phyloP scores from a whole-genome alignment of 176 grass and related monocot genomes.

The Pontederia paniculata region DNA sequence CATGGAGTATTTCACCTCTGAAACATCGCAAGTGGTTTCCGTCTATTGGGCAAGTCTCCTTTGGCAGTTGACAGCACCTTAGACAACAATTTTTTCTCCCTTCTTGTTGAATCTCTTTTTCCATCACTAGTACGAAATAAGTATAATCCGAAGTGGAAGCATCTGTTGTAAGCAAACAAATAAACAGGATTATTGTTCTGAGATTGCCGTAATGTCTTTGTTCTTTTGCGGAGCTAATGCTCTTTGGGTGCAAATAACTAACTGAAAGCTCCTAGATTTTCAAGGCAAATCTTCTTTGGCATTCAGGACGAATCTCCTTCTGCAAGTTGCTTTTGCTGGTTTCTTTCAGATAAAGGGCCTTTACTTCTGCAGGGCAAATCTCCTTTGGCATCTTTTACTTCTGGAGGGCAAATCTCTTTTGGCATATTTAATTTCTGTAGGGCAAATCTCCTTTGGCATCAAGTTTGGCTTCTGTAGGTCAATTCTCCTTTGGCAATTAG shows the following conservation, averaged over 20 bases:
- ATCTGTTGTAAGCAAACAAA: too few relatives aligned
- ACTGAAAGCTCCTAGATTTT: background rate
- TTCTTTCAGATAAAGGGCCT: background rate
- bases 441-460: slow-evolving; percentile 23
- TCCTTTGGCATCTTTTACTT: slow-evolving; percentile 4
- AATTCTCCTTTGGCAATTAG: slow-evolving; percentile 17
- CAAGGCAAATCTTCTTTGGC: slow-evolving; percentile 13
- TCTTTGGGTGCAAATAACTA: background rate
- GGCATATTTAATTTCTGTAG: slow-evolving; percentile 1
- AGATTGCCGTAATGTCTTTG: too few relatives aligned
- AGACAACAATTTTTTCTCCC: too few relatives aligned
- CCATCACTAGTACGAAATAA: too few relatives aligned
- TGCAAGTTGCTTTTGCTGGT: background rate
- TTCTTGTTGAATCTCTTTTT: too few relatives aligned
- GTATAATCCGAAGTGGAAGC: too few relatives aligned
- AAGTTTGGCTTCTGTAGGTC: background rate
- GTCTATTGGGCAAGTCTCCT: too few relatives aligned
- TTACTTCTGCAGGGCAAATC: slow-evolving; percentile 11
- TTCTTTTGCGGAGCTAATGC: slow-evolving; percentile 7
- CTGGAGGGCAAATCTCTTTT: slow-evolving; percentile 9
- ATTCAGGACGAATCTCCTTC: background rate
- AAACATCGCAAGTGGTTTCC: too few relatives aligned
- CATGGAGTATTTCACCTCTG: too few relatives aligned
- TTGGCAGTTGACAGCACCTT: too few relatives aligned
- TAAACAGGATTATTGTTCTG: too few relatives aligned